Conservation (phyloP, 164 flowering plant genomes). For the Stephania japonica region DNA sequence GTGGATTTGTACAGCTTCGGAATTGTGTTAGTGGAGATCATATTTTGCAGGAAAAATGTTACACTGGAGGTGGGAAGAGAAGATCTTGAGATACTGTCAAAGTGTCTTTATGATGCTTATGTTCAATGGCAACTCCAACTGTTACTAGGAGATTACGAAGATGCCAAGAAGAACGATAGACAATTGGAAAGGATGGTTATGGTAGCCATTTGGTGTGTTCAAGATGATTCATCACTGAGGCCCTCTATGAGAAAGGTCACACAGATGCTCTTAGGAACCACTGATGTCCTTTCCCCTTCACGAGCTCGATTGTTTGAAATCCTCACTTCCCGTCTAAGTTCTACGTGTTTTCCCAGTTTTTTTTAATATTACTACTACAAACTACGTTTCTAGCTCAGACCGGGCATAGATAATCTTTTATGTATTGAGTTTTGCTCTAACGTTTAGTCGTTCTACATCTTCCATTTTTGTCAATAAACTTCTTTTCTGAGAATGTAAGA, state of each 20-base stretch:
- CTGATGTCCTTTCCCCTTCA: too few species aligned
- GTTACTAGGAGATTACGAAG: constrained; percentile 20
- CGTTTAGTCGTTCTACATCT: not conserved
- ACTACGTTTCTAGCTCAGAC: too few species aligned
- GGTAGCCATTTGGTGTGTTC: constrained; percentile 27
- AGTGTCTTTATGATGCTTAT: constrained; percentile 21
- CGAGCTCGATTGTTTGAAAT: too few species aligned
- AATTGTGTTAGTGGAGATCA: constrained; percentile 21
- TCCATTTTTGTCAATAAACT: not conserved
- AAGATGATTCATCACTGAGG: constrained; percentile 18
- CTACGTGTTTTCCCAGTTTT: too few species aligned
- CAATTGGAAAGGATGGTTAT: constrained; percentile 17
- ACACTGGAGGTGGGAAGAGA: constrained; percentile 3
- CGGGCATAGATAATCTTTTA: too few species aligned
- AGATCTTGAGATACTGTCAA: constrained; percentile 6
- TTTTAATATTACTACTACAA: too few species aligned
- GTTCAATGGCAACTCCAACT: not conserved
- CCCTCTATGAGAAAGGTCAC: constrained; percentile 25
- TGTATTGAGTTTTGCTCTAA: too few species aligned
- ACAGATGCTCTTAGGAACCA: constrained; percentile 21
- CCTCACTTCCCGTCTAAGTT: too few species aligned
- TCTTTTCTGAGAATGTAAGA: not conserved
- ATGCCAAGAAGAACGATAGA: constrained; percentile 11
- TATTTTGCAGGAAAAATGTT: constrained; percentile 16
- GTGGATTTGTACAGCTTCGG: constrained; percentile 31